phyloP scores from a whole-genome alignment of 2,329 filamentous ascomycete genomes.

The Penicillium sumatraense region DNA sequence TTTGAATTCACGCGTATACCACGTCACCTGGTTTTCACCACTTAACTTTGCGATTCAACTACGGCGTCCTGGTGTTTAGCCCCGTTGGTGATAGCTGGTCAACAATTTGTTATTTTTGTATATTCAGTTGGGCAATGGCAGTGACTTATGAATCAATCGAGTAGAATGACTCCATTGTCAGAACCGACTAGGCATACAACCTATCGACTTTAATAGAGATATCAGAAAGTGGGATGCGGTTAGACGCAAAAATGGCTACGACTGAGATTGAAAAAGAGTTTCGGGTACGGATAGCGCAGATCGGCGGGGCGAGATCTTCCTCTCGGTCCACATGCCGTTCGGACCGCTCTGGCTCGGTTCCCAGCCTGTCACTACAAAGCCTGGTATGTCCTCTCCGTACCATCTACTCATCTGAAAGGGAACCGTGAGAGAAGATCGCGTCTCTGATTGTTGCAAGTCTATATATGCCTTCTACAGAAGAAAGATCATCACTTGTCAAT shows the following conservation, averaged over 20 bases:
- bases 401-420: too few relatives aligned
- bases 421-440: too few relatives aligned
- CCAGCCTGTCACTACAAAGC: too few relatives aligned
- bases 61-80: not conserved
- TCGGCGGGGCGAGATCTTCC: not conserved
- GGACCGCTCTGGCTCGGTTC: not conserved
- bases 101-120: not conserved
- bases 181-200: not conserved
- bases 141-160: not conserved
- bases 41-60: not conserved
- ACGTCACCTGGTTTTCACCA: not conserved
- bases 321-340: not conserved
- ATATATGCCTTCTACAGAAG: not conserved
- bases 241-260: not conserved
- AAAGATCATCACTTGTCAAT: not conserved
- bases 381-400: too few relatives aligned
- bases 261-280: not conserved
- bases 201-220: not conserved
- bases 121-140: not conserved
- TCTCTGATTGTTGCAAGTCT: not conserved
- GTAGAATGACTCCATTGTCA: not conserved
- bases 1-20: not conserved
- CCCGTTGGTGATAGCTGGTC: not conserved
- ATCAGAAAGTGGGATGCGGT: not conserved
- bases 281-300: not conserved